A percentile compares a stretch with the other conserved stretches of the same genome.
These are phyloP conservation scores for Alternaria arborescens DNA, from an alignment of 2,329 filamentous ascomycete species.

Conservation along the genomic window DNA sequence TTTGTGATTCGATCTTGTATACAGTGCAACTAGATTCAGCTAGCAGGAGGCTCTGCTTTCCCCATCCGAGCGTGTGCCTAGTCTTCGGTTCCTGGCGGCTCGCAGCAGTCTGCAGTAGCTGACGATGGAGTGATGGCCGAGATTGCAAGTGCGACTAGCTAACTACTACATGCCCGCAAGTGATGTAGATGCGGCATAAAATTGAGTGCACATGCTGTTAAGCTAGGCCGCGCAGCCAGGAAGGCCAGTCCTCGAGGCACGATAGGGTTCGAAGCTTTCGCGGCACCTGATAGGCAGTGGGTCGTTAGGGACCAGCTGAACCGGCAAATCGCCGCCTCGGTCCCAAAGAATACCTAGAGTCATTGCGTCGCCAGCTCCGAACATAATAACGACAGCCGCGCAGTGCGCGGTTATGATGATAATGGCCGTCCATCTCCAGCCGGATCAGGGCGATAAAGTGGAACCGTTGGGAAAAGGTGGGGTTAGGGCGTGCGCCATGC, in stretches of 20 bases:
- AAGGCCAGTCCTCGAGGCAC: conserved; percentile 20
- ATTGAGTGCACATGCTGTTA: not conserved
- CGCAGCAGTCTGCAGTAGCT: conserved; percentile 21
- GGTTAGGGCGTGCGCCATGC: conserved; percentile 27
- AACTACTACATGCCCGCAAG: conserved; percentile 2
- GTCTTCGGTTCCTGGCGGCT: conserved; percentile 34
- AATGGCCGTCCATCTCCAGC: conserved; percentile 10
- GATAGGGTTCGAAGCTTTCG: conserved; percentile 28
- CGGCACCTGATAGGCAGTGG: conserved; percentile 27
- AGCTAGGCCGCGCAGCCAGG: conserved; percentile 17
- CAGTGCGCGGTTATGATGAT: conserved; percentile 39
- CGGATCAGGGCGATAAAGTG: conserved; percentile 22
- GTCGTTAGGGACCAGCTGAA: conserved; percentile 25
- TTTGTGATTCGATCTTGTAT: conserved; percentile 27
- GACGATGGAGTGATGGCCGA: conserved; percentile 10
- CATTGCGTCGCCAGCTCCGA: conserved; percentile 7
- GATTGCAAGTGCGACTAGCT: conserved; percentile 1
- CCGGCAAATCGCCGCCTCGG: conserved; percentile 16
- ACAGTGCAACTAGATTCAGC: conserved; percentile 21
- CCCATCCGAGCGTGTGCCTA: conserved; percentile 44
- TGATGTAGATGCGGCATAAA: conserved; percentile 15
- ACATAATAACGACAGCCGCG: conserved; percentile 35
- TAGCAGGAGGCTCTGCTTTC: conserved; percentile 46
- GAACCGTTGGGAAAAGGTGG: conserved; percentile 34
- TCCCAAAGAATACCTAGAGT: conserved; percentile 16